Percentiles rank a stretch among this genome's conserved stretches.
Evolutionary conservation across 768 basidiomycete genomes (phyloP).

Genomic region (Mycena metata): DNA sequence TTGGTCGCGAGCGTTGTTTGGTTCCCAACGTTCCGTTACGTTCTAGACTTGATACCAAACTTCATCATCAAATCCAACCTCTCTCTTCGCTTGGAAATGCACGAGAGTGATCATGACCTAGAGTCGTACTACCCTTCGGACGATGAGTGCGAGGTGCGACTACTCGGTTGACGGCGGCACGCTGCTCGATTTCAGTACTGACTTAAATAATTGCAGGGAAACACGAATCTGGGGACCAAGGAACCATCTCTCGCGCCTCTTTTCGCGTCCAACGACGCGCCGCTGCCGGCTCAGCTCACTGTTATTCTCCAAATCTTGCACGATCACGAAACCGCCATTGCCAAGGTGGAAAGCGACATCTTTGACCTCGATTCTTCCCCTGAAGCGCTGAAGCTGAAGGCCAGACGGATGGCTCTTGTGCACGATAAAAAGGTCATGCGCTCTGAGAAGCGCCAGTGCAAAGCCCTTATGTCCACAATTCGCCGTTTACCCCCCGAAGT

Average conservation of each 20-base stretch:
- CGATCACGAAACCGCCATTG: background rate
- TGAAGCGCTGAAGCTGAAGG: background rate
- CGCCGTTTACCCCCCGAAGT: conserved; percentile 66
- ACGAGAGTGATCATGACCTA: too few species aligned
- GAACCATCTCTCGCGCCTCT: background rate
- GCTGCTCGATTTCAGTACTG: background rate
- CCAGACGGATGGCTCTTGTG: background rate
- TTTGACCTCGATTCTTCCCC: background rate
- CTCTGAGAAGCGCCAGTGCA: background rate
- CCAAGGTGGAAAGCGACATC: background rate
- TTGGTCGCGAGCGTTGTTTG: too few species aligned
- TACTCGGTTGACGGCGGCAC: too few species aligned
- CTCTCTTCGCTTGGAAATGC: too few species aligned
- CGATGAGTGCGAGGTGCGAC: too few species aligned
- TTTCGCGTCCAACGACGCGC: background rate
- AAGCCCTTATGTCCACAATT: background rate
- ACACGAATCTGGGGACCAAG: background rate
- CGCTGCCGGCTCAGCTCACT: background rate
- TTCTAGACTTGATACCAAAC: too few species aligned
- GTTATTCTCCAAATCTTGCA: background rate
- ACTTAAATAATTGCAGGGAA: background rate
- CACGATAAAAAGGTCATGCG: background rate
- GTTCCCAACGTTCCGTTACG: too few species aligned
- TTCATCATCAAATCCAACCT: too few species aligned
- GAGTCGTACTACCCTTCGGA: too few species aligned